A percentile compares a stretch with the other conserved stretches of the same genome.
Evolutionary conservation across 176 grass and related monocot genomes (phyloP).

Genomic region (Paspalum notatum): DNA sequence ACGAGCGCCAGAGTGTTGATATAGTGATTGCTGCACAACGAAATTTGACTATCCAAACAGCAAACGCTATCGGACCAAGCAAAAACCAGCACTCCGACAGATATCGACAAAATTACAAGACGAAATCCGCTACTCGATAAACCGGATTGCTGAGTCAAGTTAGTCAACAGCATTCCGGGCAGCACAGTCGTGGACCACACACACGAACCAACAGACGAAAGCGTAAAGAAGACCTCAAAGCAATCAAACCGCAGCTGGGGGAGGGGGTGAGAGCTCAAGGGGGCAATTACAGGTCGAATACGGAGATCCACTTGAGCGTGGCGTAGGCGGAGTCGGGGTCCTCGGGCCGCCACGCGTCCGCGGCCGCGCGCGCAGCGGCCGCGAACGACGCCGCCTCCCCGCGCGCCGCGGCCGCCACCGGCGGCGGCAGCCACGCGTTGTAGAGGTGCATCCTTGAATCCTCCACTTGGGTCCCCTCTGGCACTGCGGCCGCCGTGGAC

Average conservation of each 20-base stretch:
- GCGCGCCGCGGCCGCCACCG: conserved; percentile 60
- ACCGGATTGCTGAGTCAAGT: not conserved
- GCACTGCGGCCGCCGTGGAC: not conserved
- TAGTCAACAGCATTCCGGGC: not conserved
- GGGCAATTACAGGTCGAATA: conserved; percentile 71
- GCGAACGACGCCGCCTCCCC: conserved; percentile 70
- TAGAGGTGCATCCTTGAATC: conserved; percentile 74
- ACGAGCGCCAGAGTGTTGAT: not conserved
- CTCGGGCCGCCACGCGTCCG: conserved; percentile 55
- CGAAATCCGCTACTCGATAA: conserved; percentile 1
- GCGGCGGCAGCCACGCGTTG: conserved; percentile 92
- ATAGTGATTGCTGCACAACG: not conserved
- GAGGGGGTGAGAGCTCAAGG: not conserved
- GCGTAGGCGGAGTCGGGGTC: conserved; percentile 77
- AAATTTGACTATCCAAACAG: not conserved
- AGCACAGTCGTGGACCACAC: not conserved
- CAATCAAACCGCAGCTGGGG: not conserved
- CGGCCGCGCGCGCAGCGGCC: conserved; percentile 54
- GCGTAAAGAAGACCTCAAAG: not conserved
- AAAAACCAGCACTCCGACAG: not conserved
- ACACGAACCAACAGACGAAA: not conserved
- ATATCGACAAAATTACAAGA: not conserved
- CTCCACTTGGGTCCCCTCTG: not conserved
- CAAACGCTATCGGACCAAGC: not conserved
- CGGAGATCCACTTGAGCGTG: conserved; percentile 97